These are phyloP conservation scores for Kuraishia molischiana DNA, from an alignment of 805 yeast genomes.

Conservation along the genomic window DNA sequence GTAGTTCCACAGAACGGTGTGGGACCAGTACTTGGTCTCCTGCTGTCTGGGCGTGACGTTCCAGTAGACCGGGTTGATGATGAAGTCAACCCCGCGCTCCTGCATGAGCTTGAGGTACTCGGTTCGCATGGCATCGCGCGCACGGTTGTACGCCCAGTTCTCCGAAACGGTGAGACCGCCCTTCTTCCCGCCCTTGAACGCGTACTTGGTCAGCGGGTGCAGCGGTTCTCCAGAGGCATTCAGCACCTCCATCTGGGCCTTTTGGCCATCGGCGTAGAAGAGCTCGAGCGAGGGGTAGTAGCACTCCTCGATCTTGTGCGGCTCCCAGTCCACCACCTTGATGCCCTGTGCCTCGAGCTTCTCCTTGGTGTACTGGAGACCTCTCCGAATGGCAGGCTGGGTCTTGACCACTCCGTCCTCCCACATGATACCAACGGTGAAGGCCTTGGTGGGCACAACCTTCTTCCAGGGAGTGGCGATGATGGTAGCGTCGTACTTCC, in stretches of 20 bases:
- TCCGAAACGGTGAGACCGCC: slow-evolving; percentile 35
- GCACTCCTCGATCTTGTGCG: slow-evolving; percentile 42
- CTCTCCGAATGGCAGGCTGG: slow-evolving; percentile 45
- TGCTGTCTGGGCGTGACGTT: slow-evolving; percentile 62
- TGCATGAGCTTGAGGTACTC: slow-evolving; percentile 45
- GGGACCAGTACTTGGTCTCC: slow-evolving; percentile 53
- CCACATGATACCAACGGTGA: slow-evolving; percentile 31
- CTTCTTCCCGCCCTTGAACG: slow-evolving; percentile 43
- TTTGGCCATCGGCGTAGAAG: slow-evolving; percentile 63
- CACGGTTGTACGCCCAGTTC: slow-evolving; percentile 41
- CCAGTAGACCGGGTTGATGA: slow-evolving; percentile 57
- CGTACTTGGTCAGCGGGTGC: slow-evolving; percentile 52
- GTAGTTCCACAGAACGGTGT: slow-evolving; percentile 58
- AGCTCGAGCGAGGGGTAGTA: slow-evolving; percentile 24
- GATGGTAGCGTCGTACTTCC: slow-evolving; percentile 31
- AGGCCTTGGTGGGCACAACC: slow-evolving; percentile 18
- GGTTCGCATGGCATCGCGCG: slow-evolving; percentile 50
- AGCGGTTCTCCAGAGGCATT: slow-evolving; percentile 66
- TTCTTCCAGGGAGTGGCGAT: slow-evolving; percentile 32
- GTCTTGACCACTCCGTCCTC: slow-evolving; percentile 39
- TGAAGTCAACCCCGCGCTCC: slow-evolving; percentile 48
- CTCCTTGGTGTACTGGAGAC: slow-evolving; percentile 31
- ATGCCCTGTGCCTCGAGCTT: slow-evolving; percentile 46
- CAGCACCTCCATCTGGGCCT: slow-evolving; percentile 39
- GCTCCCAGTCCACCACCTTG: slow-evolving; percentile 39